phyloP scores from a whole-genome alignment of 2,329 filamentous ascomycete species.

The Hirsutella rhossiliensis region DNA sequence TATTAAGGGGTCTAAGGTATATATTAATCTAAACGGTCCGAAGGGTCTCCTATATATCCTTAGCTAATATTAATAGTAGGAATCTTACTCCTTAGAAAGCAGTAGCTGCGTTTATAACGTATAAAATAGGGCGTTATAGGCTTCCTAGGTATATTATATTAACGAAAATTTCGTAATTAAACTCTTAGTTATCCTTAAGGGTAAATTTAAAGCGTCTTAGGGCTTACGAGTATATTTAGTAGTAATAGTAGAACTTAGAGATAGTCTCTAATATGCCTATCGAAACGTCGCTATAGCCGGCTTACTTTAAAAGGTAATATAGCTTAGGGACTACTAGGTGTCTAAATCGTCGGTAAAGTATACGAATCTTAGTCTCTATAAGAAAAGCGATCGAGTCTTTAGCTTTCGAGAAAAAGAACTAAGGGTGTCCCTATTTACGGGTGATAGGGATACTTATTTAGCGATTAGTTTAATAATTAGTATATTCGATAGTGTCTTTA shows the following conservation, averaged over 20 bases:
- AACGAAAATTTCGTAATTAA: too few relatives aligned
- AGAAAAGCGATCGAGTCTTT: neutral
- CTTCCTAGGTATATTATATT: too few relatives aligned
- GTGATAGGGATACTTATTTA: neutral
- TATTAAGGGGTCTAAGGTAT: neutral
- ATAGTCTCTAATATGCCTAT: too few relatives aligned
- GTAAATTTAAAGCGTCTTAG: neutral
- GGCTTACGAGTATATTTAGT: too few relatives aligned
- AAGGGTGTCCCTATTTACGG: neutral
- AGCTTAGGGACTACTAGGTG: neutral
- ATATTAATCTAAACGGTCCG: neutral
- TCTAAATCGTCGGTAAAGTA: neutral
- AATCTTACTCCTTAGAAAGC: neutral
- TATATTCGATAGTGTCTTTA: too few relatives aligned
- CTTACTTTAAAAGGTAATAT: neutral
- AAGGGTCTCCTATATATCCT: neutral
- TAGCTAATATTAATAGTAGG: neutral
- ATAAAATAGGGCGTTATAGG: too few relatives aligned
- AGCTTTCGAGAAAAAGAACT: neutral
- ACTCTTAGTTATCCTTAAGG: neutral
- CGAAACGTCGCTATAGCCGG: neutral
- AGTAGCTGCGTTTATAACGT: neutral
- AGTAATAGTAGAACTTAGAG: too few relatives aligned
- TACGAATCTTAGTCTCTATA: neutral
- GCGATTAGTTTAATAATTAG: too few relatives aligned